phyloP scores from a whole-genome alignment of 768 basidiomycete species.

The Amanita molliuscula region DNA sequence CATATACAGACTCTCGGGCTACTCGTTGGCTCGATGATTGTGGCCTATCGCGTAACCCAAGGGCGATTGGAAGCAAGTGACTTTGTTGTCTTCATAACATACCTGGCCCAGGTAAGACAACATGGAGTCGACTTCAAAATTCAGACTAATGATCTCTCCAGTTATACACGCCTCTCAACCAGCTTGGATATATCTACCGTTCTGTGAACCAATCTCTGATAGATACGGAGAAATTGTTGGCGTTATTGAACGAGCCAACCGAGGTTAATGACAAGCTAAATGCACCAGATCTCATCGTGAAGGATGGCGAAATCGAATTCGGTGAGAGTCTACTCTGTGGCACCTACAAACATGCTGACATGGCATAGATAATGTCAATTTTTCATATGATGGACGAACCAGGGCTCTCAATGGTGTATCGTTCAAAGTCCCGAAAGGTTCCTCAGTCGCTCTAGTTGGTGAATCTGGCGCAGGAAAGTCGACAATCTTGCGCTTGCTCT shows the following conservation, averaged over 20 bases:
- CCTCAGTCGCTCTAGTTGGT: slow-evolving; percentile 84
- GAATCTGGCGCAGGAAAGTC: slow-evolving; percentile 78
- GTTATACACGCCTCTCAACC: slow-evolving; percentile 67
- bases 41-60: slow-evolving; percentile 56
- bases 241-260: slow-evolving; percentile 69
- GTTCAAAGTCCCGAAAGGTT: slow-evolving; percentile 82
- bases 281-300: slow-evolving; percentile 62
- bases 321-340: slow-evolving; percentile 31
- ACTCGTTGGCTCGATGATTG: slow-evolving; percentile 72
- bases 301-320: slow-evolving; percentile 80
- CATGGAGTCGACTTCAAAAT: not conserved
- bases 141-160: slow-evolving; percentile 16
- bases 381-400: slow-evolving; percentile 71
- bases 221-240: slow-evolving; percentile 77
- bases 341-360: slow-evolving; percentile 1
- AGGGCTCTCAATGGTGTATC: slow-evolving; percentile 69
- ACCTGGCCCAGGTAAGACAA: slow-evolving; percentile 57
- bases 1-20: slow-evolving; percentile 56
- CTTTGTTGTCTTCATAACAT: slow-evolving; percentile 77
- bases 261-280: slow-evolving; percentile 77
- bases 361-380: slow-evolving; percentile 64
- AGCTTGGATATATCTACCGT: slow-evolving; percentile 72
- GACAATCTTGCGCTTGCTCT: slow-evolving; percentile 78
- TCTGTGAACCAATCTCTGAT: slow-evolving; percentile 66
- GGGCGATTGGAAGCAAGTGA: slow-evolving; percentile 41